Evolutionary conservation across 2,329 filamentous ascomycete genomes (phyloP).

Genomic region (Septoria linicola): DNA sequence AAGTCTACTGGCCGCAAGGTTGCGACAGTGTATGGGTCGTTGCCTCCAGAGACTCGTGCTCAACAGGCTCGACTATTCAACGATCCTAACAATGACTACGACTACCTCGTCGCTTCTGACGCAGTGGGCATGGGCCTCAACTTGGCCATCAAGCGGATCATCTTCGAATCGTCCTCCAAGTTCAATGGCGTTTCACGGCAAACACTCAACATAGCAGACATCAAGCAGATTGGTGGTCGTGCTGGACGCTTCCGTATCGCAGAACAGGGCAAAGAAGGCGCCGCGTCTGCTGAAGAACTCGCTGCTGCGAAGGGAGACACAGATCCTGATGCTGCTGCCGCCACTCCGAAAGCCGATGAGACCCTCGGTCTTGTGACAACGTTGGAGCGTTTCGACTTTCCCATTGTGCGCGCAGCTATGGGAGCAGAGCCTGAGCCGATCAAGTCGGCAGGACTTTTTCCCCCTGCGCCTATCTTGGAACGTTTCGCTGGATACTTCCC

Average conservation of each 20-base stretch:
- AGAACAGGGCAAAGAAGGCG: slow-evolving; percentile 45
- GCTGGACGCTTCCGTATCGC: slow-evolving; percentile 83
- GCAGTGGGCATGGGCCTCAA: slow-evolving; percentile 98
- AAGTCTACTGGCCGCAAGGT: slow-evolving; percentile 72
- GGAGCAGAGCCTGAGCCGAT: slow-evolving; percentile 63
- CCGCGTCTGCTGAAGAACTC: slow-evolving; percentile 31
- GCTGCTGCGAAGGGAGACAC: slow-evolving; percentile 31
- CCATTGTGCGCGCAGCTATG: slow-evolving; percentile 63
- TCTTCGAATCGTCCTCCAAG: slow-evolving; percentile 79
- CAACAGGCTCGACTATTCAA: slow-evolving; percentile 93
- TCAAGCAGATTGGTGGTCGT: slow-evolving; percentile 93
- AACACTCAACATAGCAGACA: slow-evolving; percentile 67
- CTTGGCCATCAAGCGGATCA: slow-evolving; percentile 79
- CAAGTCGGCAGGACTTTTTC: slow-evolving; percentile 68
- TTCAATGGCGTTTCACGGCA: slow-evolving; percentile 61
- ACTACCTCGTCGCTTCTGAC: slow-evolving; percentile 89
- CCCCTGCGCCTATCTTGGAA: slow-evolving; percentile 69
- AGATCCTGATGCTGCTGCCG: not conserved
- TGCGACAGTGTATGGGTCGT: slow-evolving; percentile 86
- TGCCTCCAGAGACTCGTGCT: slow-evolving; percentile 89
- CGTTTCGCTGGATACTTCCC: slow-evolving; percentile 81
- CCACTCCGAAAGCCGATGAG: slow-evolving; percentile 8
- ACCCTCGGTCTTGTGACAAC: slow-evolving; percentile 72
- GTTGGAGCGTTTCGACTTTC: slow-evolving; percentile 68
- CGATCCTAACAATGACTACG: slow-evolving; percentile 91